These are phyloP conservation scores for Calonectria pteridis DNA, from an alignment of 2,329 filamentous ascomycete species.

Conservation along the genomic window DNA sequence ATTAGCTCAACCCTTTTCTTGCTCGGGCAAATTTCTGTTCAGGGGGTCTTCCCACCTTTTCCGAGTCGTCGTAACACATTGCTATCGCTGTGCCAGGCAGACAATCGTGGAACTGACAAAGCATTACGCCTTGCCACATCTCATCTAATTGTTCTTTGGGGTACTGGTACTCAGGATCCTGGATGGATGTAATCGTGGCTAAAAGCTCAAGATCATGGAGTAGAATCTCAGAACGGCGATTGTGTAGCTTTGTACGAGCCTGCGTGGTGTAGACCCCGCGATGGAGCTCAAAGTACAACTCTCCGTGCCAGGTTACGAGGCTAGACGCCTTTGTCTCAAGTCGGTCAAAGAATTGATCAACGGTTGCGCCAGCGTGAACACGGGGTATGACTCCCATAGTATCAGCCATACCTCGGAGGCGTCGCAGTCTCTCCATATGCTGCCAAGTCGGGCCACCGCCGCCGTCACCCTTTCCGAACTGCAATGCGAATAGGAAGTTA, in stretches of 20 bases:
- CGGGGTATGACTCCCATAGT: constrained; percentile 83
- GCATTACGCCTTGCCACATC: constrained; percentile 93
- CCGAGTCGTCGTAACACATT: constrained; percentile 98
- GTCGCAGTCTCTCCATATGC: constrained; percentile 52
- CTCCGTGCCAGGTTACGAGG: constrained; percentile 96
- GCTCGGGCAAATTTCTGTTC: not conserved
- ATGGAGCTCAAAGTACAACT: constrained; percentile 97
- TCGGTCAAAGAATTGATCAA: constrained; percentile 93
- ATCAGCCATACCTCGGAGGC: constrained; percentile 92
- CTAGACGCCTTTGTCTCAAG: constrained; percentile 82
- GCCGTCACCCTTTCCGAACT: constrained; percentile 65
- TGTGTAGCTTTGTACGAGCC: constrained; percentile 96
- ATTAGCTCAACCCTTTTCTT: not conserved
- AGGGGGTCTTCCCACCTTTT: constrained; percentile 67
- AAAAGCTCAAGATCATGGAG: constrained; percentile 90
- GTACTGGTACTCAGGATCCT: constrained; percentile 81
- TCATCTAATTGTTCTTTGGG: constrained; percentile 91
- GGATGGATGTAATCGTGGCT: constrained; percentile 85
- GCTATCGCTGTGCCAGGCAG: constrained; percentile 94
- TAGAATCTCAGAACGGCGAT: constrained; percentile 85
- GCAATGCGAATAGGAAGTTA: not conserved
- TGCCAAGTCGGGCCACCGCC: constrained; percentile 74
- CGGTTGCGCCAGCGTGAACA: constrained; percentile 87
- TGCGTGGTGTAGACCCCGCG: constrained; percentile 98
- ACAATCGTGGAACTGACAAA: constrained; percentile 98